These are phyloP conservation scores for Blastocystis sp. DNA, from an alignment of 352 stramenopile genomes.

Conservation along the genomic window DNA sequence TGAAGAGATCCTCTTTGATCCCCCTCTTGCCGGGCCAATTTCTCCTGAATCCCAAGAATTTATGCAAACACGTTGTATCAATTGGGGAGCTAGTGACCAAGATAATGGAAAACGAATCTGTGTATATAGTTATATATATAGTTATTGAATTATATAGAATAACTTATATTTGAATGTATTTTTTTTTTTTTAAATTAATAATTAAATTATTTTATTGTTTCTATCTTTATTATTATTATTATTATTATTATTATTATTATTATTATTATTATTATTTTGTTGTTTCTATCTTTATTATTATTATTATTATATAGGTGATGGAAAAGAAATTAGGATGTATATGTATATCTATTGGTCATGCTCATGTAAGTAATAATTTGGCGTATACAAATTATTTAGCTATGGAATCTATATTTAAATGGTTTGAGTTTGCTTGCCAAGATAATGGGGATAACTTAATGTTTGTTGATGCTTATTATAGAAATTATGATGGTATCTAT, in stretches of 20 bases:
- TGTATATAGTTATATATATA: too few relatives aligned
- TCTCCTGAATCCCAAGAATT: slow-evolving; percentile 64
- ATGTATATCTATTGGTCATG: slow-evolving; percentile 21
- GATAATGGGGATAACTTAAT: slow-evolving; percentile 47
- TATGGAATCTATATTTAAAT: slow-evolving; percentile 24
- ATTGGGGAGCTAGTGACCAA: slow-evolving; percentile 62
- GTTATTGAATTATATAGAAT: too few relatives aligned
- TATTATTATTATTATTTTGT: too few relatives aligned
- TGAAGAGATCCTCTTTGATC: slow-evolving; percentile 42
- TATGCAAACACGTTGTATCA: slow-evolving; percentile 61
- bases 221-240: too few relatives aligned
- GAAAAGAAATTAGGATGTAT: slow-evolving; percentile 26
- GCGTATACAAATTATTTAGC: slow-evolving; percentile 11
- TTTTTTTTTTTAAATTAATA: too few relatives aligned
- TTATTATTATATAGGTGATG: slow-evolving; percentile 8
- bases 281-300: background rate
- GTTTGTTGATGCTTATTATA: slow-evolving; percentile 53
- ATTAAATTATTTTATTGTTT: too few relatives aligned
- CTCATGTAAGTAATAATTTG: slow-evolving; percentile 1
- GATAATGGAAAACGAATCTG: slow-evolving; percentile 60
- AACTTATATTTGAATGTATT: too few relatives aligned
- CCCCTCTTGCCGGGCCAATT: slow-evolving; percentile 60
- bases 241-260: too few relatives aligned
- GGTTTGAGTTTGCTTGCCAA: slow-evolving; percentile 9
- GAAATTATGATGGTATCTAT: slow-evolving; percentile 49